Percentiles rank a stretch among this genome's conserved stretches.
Conservation (phyloP, 148 eudicot species). For the Beta vulgaris region DNA sequence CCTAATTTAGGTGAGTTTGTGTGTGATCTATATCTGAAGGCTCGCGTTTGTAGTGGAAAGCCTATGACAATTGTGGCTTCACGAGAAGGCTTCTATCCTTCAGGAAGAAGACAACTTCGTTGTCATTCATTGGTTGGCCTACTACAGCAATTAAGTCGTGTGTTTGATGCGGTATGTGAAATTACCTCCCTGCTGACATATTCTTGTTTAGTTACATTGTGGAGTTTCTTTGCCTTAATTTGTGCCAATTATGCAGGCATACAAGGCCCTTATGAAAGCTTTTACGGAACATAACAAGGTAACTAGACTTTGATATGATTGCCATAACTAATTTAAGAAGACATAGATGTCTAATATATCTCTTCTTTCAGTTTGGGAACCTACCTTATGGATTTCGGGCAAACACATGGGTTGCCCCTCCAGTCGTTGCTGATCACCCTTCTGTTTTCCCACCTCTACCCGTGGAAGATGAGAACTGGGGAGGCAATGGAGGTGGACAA, state of each 20-base stretch:
- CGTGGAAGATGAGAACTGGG: conserved; percentile 84
- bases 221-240: neutral
- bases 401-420: conserved; percentile 92
- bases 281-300: conserved; percentile 87
- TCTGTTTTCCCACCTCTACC: conserved; percentile 77
- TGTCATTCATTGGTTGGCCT: conserved; percentile 71
- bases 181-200: neutral
- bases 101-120: conserved; percentile 60
- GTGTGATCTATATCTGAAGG: conserved; percentile 39
- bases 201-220: conserved; percentile 6
- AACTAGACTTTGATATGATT: conserved; percentile 19
- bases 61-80: conserved; percentile 83
- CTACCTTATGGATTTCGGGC: conserved; percentile 94
- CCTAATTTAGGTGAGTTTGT: neutral
- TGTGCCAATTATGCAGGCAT: conserved; percentile 54
- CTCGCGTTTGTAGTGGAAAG: conserved; percentile 82
- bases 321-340: neutral
- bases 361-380: conserved; percentile 79
- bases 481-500: conserved; percentile 94
- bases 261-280: conserved; percentile 83
- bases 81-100: conserved; percentile 70
- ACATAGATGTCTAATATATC: conserved; percentile 13
- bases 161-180: conserved; percentile 63
- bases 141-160: conserved; percentile 71
- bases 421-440: conserved; percentile 66